These are phyloP conservation scores for Podila epigama DNA, from an alignment of 192 early-diverging fungal species.

Conservation along the genomic window DNA sequence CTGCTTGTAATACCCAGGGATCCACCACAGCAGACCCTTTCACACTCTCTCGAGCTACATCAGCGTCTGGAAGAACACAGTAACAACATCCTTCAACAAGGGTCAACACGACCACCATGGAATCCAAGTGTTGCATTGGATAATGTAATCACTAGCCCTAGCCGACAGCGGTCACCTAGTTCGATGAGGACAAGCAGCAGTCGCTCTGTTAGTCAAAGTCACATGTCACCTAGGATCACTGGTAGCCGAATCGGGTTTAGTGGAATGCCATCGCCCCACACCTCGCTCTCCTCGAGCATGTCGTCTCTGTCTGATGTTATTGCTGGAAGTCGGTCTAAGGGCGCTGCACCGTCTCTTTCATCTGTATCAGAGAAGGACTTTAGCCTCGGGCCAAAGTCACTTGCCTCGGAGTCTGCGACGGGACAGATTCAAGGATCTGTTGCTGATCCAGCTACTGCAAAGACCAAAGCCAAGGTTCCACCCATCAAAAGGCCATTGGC, in stretches of 20 bases:
- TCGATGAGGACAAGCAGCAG: conserved; percentile 3
- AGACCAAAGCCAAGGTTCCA: conserved; percentile 1
- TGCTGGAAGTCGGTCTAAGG: background rate
- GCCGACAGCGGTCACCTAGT: conserved; percentile 17
- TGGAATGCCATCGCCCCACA: conserved; percentile 7
- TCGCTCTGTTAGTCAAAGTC: conserved; percentile 28
- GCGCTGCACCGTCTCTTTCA: background rate
- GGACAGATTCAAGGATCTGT: too few relatives aligned
- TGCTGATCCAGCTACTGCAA: conserved; percentile 1
- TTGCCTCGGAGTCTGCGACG: background rate
- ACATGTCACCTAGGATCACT: background rate
- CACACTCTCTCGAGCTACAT: conserved; percentile 17
- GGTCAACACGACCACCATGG: conserved; percentile 25
- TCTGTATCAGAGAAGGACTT: background rate
- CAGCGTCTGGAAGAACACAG: conserved; percentile 44
- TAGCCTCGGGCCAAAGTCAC: background rate
- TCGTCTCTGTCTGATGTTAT: background rate
- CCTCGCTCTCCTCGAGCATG: conserved; percentile 1
- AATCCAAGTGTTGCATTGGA: conserved; percentile 42
- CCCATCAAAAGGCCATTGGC: too few relatives aligned
- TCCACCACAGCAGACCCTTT: background rate
- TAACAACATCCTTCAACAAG: conserved; percentile 1
- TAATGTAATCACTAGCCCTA: background rate
- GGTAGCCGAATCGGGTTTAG: background rate
- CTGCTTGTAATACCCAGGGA: conserved; percentile 6